Percentiles rank a stretch among this genome's conserved stretches.
Conservation (phyloP, 2,329 filamentous ascomycete genomes). For the Cryphonectria radicalis region DNA sequence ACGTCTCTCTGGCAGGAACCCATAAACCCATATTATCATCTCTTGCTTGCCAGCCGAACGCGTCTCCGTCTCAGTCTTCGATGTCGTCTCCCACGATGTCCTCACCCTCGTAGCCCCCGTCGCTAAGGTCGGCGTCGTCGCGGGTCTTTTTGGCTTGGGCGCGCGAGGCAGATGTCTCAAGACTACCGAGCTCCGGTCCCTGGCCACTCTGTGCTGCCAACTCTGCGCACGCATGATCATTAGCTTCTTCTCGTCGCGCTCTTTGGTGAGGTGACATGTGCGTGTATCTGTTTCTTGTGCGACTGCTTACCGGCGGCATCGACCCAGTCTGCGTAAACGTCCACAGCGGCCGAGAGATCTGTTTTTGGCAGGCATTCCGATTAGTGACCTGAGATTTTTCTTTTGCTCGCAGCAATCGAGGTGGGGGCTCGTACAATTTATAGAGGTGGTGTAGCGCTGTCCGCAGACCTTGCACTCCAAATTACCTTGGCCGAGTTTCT, state of each 20-base stretch:
- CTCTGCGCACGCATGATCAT: not conserved
- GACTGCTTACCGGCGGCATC: conserved; percentile 69
- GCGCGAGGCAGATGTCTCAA: conserved; percentile 13
- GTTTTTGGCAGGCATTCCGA: not conserved
- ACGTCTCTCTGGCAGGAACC: not conserved
- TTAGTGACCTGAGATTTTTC: conserved; percentile 2
- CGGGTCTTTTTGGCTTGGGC: conserved; percentile 27
- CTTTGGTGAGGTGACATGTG: not conserved
- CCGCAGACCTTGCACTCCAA: conserved; percentile 92
- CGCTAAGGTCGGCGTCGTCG: conserved; percentile 44
- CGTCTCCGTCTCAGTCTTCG: conserved; percentile 51
- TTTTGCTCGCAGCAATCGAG: not conserved
- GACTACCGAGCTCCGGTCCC: conserved; percentile 18
- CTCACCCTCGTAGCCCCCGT: conserved; percentile 60
- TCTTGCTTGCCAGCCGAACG: not conserved
- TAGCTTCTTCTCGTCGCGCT: not conserved
- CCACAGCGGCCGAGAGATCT: conserved; percentile 90
- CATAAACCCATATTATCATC: not conserved
- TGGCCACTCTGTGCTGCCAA: conserved; percentile 18
- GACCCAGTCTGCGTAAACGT: conserved; percentile 98
- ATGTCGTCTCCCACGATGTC: conserved; percentile 60
- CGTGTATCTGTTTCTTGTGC: not conserved
- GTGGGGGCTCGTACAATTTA: conserved; percentile 72
- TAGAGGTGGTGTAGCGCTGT: conserved; percentile 88
- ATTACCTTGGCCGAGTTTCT: conserved; percentile 84